These are phyloP conservation scores for Chaetomiaceae sp. DNA, from an alignment of 2,329 filamentous ascomycete species.

Conservation along the genomic window DNA sequence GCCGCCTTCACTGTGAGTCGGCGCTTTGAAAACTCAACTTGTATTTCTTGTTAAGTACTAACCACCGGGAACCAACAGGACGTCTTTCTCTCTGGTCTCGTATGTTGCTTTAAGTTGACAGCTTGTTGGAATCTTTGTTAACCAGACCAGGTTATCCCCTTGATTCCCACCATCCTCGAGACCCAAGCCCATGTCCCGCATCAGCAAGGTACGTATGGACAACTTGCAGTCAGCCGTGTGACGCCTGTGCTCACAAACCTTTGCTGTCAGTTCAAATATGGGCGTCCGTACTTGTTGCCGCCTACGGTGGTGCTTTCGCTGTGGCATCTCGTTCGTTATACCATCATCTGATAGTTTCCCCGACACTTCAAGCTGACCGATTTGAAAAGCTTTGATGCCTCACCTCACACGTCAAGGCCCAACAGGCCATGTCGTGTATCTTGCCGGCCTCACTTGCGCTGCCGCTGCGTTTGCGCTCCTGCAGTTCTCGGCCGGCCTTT, in stretches of 20 bases:
- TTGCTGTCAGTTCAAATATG: conserved; percentile 23
- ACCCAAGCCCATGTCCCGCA: conserved; percentile 12
- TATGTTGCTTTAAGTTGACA: not conserved
- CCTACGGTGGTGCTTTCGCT: conserved; percentile 25
- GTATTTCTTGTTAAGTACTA: not conserved
- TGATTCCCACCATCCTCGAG: conserved; percentile 23
- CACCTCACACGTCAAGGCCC: conserved; percentile 17
- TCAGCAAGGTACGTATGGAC: conserved; percentile 13
- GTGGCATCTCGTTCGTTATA: conserved; percentile 24
- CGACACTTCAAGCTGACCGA: not conserved
- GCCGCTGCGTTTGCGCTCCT: conserved; percentile 19
- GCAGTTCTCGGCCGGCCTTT: conserved; percentile 16
- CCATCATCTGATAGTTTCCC: not conserved
- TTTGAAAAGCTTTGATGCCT: conserved; percentile 21
- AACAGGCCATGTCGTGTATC: conserved; percentile 11
- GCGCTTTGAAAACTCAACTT: not conserved
- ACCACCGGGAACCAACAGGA: conserved; percentile 11
- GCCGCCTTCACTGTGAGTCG: conserved; percentile 18
- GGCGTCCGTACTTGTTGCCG: conserved; percentile 23
- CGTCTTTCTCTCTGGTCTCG: conserved; percentile 22
- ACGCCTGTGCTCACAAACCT: not conserved
- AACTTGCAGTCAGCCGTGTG: no score
- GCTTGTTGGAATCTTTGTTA: not conserved
- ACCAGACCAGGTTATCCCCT: conserved; percentile 19
- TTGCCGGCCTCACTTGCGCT: conserved; percentile 18